phyloP scores from a whole-genome alignment of 345 rosid species.

The Chamaenerion angustifolium region DNA sequence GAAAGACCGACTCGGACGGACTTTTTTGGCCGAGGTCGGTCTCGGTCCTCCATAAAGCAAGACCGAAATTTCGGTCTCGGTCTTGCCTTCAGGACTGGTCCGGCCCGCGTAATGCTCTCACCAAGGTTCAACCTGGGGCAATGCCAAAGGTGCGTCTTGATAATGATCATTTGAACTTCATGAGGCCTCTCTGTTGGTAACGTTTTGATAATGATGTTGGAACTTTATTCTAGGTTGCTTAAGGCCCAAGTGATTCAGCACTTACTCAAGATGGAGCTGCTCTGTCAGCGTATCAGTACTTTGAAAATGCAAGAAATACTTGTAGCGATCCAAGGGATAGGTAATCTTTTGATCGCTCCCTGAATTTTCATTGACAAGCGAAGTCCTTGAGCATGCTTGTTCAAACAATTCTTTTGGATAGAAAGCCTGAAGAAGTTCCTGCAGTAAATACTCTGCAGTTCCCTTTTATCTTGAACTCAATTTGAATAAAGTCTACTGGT shows the following conservation, averaged over 20 bases:
- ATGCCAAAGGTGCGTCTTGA: slow-evolving; percentile 47
- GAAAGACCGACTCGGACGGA: too few species aligned
- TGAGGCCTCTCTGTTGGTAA: not conserved
- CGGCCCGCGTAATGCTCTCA: too few species aligned
- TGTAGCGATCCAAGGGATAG: slow-evolving; percentile 55
- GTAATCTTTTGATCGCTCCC: slow-evolving; percentile 15
- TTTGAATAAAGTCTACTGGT: too few species aligned
- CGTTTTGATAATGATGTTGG: not conserved
- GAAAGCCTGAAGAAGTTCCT: slow-evolving; percentile 74
- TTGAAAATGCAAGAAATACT: slow-evolving; percentile 83
- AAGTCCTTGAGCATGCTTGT: slow-evolving; percentile 60
- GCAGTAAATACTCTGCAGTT: slow-evolving; percentile 24
- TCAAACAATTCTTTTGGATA: slow-evolving; percentile 57
- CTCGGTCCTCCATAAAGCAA: too few species aligned
- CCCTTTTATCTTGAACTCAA: too few species aligned
- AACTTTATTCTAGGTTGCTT: slow-evolving; percentile 39
- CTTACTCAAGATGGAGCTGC: slow-evolving; percentile 74
- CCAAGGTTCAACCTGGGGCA: too few species aligned
- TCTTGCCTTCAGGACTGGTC: too few species aligned
- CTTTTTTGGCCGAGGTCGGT: too few species aligned
- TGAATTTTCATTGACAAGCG: slow-evolving; percentile 6
- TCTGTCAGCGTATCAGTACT: slow-evolving; percentile 82
- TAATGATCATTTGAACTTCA: too few species aligned
- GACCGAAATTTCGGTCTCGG: too few species aligned
- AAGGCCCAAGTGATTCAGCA: slow-evolving; percentile 57